Evolutionary conservation across 805 yeast genomes (phyloP).

Genomic region (Metschnikowia vanudenii): DNA sequence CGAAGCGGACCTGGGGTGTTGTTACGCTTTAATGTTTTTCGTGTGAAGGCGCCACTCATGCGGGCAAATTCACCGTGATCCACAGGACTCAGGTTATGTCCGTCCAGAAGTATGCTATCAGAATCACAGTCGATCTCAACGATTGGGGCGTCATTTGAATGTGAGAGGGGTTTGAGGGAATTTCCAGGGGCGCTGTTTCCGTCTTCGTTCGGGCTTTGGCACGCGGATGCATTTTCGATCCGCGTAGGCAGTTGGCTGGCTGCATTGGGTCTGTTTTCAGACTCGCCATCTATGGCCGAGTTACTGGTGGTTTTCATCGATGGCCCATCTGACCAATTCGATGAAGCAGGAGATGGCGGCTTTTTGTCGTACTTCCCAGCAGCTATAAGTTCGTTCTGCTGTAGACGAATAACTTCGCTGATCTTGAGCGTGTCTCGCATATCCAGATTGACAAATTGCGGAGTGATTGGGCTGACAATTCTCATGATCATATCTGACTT

Average conservation of each 20-base stretch:
- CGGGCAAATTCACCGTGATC: conserved; percentile 12
- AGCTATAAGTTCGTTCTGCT: conserved; percentile 19
- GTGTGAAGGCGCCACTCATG: conserved; percentile 6
- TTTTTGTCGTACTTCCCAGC: conserved; percentile 10
- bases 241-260: not conserved
- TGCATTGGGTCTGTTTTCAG: not conserved
- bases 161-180: not conserved
- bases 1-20: conserved; percentile 16
- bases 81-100: conserved; percentile 1
- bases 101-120: too few relatives aligned
- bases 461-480: conserved; percentile 18
- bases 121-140: too few relatives aligned
- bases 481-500: conserved; percentile 16
- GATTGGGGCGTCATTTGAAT: too few relatives aligned
- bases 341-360: not conserved
- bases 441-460: conserved; percentile 16
- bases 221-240: not conserved
- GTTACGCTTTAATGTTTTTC: conserved; percentile 13
- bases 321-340: conserved; percentile 7
- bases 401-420: conserved; percentile 18
- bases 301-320: not conserved
- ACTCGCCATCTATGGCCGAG: not conserved
- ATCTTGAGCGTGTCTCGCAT: conserved; percentile 18
- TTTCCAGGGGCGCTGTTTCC: not conserved
- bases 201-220: not conserved